Conservation (phyloP, 1,284 basidiomycete species). For the Ganoderma sinense region DNA sequence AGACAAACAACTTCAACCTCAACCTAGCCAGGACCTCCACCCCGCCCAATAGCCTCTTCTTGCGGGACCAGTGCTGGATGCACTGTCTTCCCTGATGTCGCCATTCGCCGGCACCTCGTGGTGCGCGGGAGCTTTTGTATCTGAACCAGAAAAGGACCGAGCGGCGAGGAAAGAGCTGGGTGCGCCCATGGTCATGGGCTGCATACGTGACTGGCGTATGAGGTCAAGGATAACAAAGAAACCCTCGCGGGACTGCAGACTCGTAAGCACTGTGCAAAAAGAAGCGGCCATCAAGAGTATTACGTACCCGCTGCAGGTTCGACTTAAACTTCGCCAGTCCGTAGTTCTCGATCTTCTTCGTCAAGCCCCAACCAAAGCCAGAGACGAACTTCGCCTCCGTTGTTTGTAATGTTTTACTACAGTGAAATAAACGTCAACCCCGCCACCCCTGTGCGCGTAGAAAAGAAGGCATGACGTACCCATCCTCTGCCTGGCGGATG, state of each 20-base stretch:
- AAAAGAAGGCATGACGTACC: constrained; percentile 51
- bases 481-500: constrained; percentile 67
- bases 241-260: constrained; percentile 78
- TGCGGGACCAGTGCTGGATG: constrained; percentile 4
- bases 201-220: constrained; percentile 76
- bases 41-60: constrained; percentile 30
- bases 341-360: constrained; percentile 81
- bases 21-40: constrained; percentile 35
- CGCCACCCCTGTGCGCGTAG: constrained; percentile 3
- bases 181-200: constrained; percentile 67
- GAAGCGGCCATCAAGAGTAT: neutral
- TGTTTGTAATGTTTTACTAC: constrained; percentile 75
- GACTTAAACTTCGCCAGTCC: constrained; percentile 80
- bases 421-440: constrained; percentile 26
- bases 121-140: constrained; percentile 19
- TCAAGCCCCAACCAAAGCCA: constrained; percentile 84
- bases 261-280: constrained; percentile 24
- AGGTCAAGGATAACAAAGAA: constrained; percentile 77
- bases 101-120: constrained; percentile 15
- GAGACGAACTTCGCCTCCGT: constrained; percentile 82
- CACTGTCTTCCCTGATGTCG: constrained; percentile 10
- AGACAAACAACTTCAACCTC: constrained; percentile 23
- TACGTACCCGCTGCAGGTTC: constrained; percentile 74
- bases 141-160: constrained; percentile 27
- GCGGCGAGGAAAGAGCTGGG: constrained; percentile 45